Conservation (phyloP, 352 stramenopile genomes). For the Globisporangium recalcitrans region DNA sequence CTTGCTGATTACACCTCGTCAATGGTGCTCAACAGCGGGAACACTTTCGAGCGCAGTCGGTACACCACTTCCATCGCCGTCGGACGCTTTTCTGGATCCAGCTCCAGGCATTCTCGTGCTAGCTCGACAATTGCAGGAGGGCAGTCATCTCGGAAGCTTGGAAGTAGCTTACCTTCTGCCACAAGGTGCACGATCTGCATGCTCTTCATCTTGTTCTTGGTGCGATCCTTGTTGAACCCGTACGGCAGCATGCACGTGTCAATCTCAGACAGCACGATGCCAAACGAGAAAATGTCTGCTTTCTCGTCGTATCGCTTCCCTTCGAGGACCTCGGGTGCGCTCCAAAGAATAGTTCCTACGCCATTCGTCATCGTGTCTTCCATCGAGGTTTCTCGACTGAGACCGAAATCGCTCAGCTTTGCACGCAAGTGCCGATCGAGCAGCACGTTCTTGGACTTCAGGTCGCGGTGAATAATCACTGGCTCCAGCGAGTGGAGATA, state of each 20-base stretch:
- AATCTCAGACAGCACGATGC: conserved; percentile 70
- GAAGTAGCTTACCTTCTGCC: conserved; percentile 66
- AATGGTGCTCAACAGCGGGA: conserved; percentile 23
- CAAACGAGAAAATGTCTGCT: conserved; percentile 74
- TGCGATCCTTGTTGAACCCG: conserved; percentile 46
- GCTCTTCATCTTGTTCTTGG: conserved; percentile 64
- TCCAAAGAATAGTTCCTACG: conserved; percentile 73
- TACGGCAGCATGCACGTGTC: conserved; percentile 72
- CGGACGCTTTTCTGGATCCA: conserved; percentile 53
- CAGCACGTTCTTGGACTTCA: conserved; percentile 76
- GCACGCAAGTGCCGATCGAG: conserved; percentile 52
- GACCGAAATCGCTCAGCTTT: conserved; percentile 71
- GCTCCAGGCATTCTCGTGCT: conserved; percentile 51
- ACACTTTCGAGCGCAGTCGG: conserved; percentile 50
- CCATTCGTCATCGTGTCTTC: conserved; percentile 78
- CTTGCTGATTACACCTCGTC: conserved; percentile 2
- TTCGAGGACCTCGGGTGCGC: conserved; percentile 60
- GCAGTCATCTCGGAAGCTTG: conserved; percentile 66
- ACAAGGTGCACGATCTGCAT: conserved; percentile 84
- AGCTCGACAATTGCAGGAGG: conserved; percentile 46
- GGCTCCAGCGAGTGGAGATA: conserved; percentile 68
- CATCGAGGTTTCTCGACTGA: conserved; percentile 56
- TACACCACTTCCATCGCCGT: conserved; percentile 70
- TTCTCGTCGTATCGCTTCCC: conserved; percentile 76
- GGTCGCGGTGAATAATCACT: conserved; percentile 61